Evolutionary conservation across 1,284 basidiomycete species (phyloP).

Genomic region (Moesziomyces globuligerus): DNA sequence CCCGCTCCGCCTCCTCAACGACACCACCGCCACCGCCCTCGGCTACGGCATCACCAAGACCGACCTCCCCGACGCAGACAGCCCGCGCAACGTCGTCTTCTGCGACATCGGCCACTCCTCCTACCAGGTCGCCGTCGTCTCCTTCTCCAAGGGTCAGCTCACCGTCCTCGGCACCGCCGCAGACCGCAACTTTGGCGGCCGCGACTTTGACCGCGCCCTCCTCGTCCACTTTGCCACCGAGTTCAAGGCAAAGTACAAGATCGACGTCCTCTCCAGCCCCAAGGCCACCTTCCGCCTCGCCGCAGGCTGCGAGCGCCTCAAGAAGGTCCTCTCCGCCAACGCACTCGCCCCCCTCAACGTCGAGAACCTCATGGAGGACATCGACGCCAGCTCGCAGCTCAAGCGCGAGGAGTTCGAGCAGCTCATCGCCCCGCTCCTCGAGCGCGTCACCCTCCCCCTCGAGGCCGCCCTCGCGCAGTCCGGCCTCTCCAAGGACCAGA

Average conservation of each 20-base stretch:
- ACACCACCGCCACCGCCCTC: constrained; percentile 66
- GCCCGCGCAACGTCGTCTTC: constrained; percentile 65
- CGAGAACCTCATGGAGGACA: constrained; percentile 67
- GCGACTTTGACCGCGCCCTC: constrained; percentile 66
- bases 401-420: constrained; percentile 66
- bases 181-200: constrained; percentile 66
- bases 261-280: constrained; percentile 65
- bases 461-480: constrained; percentile 62
- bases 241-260: constrained; percentile 67
- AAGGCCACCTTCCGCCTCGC: constrained; percentile 66
- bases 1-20: constrained; percentile 66
- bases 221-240: constrained; percentile 66
- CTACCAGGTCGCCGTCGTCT: constrained; percentile 66
- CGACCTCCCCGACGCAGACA: constrained; percentile 65
- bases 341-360: constrained; percentile 65
- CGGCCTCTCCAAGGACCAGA: constrained; percentile 63
- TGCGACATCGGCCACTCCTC: constrained; percentile 67
- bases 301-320: constrained; percentile 66
- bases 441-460: constrained; percentile 57
- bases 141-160: constrained; percentile 66
- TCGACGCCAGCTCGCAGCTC: constrained; percentile 65
- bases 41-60: constrained; percentile 67
- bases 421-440: constrained; percentile 62
- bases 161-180: constrained; percentile 64
- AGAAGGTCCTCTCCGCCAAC: constrained; percentile 68